phyloP scores from a whole-genome alignment of 2,329 filamentous ascomycete species.

The Stylonectria norvegica region DNA sequence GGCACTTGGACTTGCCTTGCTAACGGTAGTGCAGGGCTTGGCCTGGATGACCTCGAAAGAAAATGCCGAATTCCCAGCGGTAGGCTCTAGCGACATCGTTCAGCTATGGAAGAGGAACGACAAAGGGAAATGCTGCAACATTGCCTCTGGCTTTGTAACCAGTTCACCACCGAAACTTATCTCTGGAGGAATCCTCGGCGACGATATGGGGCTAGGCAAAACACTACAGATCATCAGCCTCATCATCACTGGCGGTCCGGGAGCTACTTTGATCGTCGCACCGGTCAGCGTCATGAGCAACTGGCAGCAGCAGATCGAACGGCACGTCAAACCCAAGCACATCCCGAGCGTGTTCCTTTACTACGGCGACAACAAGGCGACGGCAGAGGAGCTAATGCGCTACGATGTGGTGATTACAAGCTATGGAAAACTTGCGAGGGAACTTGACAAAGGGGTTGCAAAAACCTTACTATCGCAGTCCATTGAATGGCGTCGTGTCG shows the following conservation, averaged over 20 bases:
- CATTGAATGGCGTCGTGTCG: constrained; percentile 71
- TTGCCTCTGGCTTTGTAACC: constrained; percentile 56
- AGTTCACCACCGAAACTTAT: constrained; percentile 58
- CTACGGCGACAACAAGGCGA: constrained; percentile 62
- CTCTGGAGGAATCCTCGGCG: constrained; percentile 77
- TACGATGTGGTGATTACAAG: constrained; percentile 81
- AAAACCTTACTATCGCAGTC: constrained; percentile 36
- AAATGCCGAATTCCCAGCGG: constrained; percentile 59
- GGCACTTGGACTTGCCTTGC: no score
- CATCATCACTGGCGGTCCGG: constrained; percentile 57
- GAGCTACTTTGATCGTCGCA: constrained; percentile 73
- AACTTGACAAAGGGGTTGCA: constrained; percentile 50
- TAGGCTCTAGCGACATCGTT: constrained; percentile 56
- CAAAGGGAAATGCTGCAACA: constrained; percentile 58
- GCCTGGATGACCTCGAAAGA: constrained; percentile 81
- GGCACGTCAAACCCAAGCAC: constrained; percentile 64
- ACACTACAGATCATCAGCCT: constrained; percentile 82
- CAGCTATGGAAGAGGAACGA: constrained; percentile 71
- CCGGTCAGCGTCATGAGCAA: constrained; percentile 88
- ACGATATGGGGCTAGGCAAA: constrained; percentile 92
- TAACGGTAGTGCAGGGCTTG: constrained; percentile 56
- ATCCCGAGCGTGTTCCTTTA: constrained; percentile 68
- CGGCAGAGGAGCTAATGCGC: constrained; percentile 54
- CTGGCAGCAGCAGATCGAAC: constrained; percentile 75
- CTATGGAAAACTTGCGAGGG: constrained; percentile 71